phyloP scores from a whole-genome alignment of 176 grass and related monocot species.

The Oryza punctata region DNA sequence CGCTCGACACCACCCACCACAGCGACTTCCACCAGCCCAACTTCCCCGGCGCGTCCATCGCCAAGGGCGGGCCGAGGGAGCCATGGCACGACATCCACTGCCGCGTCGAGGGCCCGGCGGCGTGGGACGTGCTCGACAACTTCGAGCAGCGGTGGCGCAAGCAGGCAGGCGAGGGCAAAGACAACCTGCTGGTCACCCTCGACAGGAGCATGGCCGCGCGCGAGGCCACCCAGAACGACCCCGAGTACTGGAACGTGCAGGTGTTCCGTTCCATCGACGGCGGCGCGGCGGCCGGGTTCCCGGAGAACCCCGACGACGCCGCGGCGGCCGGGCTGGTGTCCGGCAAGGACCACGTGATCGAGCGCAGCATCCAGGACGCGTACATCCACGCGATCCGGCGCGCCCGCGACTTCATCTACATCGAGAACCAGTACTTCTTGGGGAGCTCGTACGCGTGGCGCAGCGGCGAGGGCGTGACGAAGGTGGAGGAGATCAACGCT shows the following conservation, averaged over 20 bases:
- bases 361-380: slow-evolving; percentile 74
- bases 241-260: slow-evolving; percentile 54
- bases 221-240: not conserved
- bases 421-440: slow-evolving; percentile 80
- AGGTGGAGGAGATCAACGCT: slow-evolving; percentile 52
- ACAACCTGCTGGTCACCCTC: slow-evolving; percentile 22
- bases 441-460: slow-evolving; percentile 68
- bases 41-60: slow-evolving; percentile 49
- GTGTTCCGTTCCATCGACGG: slow-evolving; percentile 70
- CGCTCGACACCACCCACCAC: slow-evolving; percentile 39
- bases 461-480: slow-evolving; percentile 13
- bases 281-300: slow-evolving; percentile 49
- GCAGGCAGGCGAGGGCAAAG: slow-evolving; percentile 41
- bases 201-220: not conserved
- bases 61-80: slow-evolving; percentile 66
- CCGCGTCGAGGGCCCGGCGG: slow-evolving; percentile 60
- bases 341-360: slow-evolving; percentile 56
- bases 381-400: slow-evolving; percentile 76
- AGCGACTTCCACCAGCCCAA: slow-evolving; percentile 73
- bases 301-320: slow-evolving; percentile 35
- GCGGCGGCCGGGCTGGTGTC: slow-evolving; percentile 38
- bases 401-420: slow-evolving; percentile 66
- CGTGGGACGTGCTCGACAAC: slow-evolving; percentile 93
- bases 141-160: slow-evolving; percentile 84
- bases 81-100: slow-evolving; percentile 81